A percentile compares a stretch with the other conserved stretches of the same genome.
Conservation (phyloP, 2,329 filamentous ascomycete genomes). For the Lithohypha guttulata region DNA sequence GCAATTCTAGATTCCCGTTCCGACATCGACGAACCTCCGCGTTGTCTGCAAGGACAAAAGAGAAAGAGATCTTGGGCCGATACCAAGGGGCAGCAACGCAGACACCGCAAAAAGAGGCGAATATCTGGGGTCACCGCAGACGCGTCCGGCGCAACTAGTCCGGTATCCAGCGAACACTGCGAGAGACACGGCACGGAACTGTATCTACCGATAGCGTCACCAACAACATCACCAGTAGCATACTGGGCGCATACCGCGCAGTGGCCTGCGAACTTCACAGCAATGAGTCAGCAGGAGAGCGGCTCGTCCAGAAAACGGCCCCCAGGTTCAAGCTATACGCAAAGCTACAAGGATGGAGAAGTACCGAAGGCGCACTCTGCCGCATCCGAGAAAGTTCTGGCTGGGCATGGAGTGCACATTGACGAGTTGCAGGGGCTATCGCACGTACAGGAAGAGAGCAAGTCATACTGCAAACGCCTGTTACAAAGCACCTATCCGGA, state of each 20-base stretch:
- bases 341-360: conserved; percentile 2
- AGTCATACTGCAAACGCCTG: not conserved
- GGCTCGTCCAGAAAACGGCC: conserved; percentile 1
- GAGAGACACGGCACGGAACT: not conserved
- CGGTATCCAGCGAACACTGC: not conserved
- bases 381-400: not conserved
- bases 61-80: conserved; percentile 4
- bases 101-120: not conserved
- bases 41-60: conserved; percentile 1
- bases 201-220: not conserved
- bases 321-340: conserved; percentile 6
- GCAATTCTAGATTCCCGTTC: not conserved
- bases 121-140: not conserved
- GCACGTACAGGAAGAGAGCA: conserved; percentile 1
- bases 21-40: conserved; percentile 1
- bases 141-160: not conserved
- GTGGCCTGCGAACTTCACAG: conserved; percentile 3
- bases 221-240: too few relatives aligned
- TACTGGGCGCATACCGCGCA: not conserved
- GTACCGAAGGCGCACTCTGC: conserved; percentile 4
- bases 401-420: not conserved
- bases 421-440: conserved; percentile 5
- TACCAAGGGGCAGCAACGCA: not conserved
- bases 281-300: conserved; percentile 3
- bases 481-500: not conserved